phyloP scores from a whole-genome alignment of 208 protist genomes.

The Trypanosoma avium region DNA sequence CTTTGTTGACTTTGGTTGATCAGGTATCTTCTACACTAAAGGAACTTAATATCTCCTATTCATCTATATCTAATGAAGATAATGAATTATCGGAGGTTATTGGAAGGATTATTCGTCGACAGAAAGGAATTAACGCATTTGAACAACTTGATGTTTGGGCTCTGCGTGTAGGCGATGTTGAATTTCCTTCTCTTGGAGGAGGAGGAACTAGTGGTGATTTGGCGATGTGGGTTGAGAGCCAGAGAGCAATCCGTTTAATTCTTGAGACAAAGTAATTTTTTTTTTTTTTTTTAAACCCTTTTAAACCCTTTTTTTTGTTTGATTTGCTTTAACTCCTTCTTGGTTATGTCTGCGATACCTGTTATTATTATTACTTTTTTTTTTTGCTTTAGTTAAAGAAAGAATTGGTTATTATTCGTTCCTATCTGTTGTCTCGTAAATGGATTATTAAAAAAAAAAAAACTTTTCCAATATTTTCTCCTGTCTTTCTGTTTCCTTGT shows the following conservation, averaged over 20 bases:
- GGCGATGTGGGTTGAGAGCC: slow-evolving; percentile 27
- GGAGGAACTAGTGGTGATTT: slow-evolving; percentile 20
- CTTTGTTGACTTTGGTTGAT: slow-evolving; percentile 56
- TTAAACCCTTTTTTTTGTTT: not conserved
- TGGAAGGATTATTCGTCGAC: slow-evolving; percentile 46
- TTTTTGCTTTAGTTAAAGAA: too few relatives aligned
- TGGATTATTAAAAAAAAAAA: too few relatives aligned
- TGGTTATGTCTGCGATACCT: too few relatives aligned
- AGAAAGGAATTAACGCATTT: slow-evolving; percentile 32
- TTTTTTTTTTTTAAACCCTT: slow-evolving; percentile 4
- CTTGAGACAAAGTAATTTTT: slow-evolving; percentile 1
- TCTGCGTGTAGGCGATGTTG: slow-evolving; percentile 3
- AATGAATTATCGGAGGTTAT: slow-evolving; percentile 41
- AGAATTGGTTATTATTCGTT: too few relatives aligned
- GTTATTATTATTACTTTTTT: too few relatives aligned
- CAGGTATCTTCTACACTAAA: slow-evolving; percentile 47
- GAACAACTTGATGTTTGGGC: slow-evolving; percentile 29
- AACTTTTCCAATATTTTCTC: not conserved
- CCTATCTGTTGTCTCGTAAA: too few relatives aligned
- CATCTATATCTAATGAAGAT: slow-evolving; percentile 44
- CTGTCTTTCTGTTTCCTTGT: not conserved
- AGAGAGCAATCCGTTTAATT: slow-evolving; percentile 30
- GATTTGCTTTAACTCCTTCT: not conserved
- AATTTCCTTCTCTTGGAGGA: not conserved
- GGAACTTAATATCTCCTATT: slow-evolving; percentile 43